Conservation (phyloP, 1,284 basidiomycete species). For the Marasmius tenuissimus region DNA sequence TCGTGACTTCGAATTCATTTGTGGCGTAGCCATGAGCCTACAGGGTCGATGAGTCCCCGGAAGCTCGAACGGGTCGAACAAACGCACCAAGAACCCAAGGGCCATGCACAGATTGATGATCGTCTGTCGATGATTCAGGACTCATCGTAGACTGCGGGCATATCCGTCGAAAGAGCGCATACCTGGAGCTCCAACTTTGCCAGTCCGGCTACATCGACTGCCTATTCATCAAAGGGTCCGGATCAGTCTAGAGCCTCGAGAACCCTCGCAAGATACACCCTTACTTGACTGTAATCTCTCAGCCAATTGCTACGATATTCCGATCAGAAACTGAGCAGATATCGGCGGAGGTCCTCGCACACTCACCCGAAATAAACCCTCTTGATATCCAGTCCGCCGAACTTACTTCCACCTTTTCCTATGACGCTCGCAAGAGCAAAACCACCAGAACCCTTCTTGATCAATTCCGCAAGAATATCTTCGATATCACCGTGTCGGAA, state of each 20-base stretch:
- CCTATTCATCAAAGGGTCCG: conserved; percentile 44
- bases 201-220: conserved; percentile 81
- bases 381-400: conserved; percentile 72
- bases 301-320: conserved; percentile 64
- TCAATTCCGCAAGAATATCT: conserved; percentile 62
- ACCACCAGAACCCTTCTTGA: conserved; percentile 61
- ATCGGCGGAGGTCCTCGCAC: not conserved
- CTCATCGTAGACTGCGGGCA: not conserved
- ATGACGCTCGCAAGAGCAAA: conserved; percentile 63
- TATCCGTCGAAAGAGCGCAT: conserved; percentile 13
- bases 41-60: conserved; percentile 4
- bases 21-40: conserved; percentile 86
- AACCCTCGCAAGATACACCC: conserved; percentile 10
- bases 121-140: conserved; percentile 43
- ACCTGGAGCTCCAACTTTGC: conserved; percentile 75
- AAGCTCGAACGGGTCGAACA: not conserved
- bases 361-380: conserved; percentile 76
- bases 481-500: conserved; percentile 88
- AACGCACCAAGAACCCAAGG: conserved; percentile 75
- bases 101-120: conserved; percentile 89
- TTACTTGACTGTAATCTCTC: conserved; percentile 76
- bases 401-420: conserved; percentile 66
- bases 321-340: conserved; percentile 4
- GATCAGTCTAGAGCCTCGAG: not conserved
- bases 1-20: conserved; percentile 88